Percentiles rank a stretch among this genome's conserved stretches.
phyloP scores from a whole-genome alignment of 176 grass and related monocot genomes.

The Carex littledalei region DNA sequence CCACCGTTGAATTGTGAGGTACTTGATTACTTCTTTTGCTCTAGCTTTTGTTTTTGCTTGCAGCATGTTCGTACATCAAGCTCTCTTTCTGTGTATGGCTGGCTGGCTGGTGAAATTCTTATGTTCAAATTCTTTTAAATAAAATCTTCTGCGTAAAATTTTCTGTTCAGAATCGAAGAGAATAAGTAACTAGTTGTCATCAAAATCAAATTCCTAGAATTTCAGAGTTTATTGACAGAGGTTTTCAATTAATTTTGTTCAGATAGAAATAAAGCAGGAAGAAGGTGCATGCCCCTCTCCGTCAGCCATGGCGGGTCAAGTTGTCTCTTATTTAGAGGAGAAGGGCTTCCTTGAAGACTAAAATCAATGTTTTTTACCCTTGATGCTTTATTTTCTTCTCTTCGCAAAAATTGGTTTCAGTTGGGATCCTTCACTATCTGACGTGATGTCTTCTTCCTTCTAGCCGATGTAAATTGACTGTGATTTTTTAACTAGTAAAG shows the following conservation, averaged over 20 bases:
- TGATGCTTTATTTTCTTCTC: neutral
- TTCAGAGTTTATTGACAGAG: neutral
- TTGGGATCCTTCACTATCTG: neutral
- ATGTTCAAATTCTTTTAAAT: neutral
- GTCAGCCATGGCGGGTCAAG: conserved; percentile 59
- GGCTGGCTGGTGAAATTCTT: conserved; percentile 5
- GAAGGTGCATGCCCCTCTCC: conserved; percentile 71
- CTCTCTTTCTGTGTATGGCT: neutral
- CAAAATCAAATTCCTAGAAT: neutral
- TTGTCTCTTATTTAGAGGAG: conserved; percentile 80
- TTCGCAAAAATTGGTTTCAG: neutral
- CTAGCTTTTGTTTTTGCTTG: conserved; percentile 13
- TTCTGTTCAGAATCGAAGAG: neutral
- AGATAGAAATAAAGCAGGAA: conserved; percentile 94
- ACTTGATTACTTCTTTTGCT: conserved; percentile 23
- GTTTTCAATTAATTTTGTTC: conserved; percentile 2
- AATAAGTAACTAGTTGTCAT: neutral
- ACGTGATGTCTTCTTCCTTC: neutral
- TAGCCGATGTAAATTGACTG: neutral
- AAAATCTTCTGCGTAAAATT: neutral
- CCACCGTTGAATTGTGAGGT: conserved; percentile 81
- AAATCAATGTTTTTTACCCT: neutral
- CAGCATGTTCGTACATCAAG: neutral
- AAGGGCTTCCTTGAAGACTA: conserved; percentile 76
- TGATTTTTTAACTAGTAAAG: neutral